Percentiles rank a stretch among this genome's conserved stretches.
Evolutionary conservation across 2,329 filamentous ascomycete genomes (phyloP).

Genomic region (Tolypocladium inflatum): DNA sequence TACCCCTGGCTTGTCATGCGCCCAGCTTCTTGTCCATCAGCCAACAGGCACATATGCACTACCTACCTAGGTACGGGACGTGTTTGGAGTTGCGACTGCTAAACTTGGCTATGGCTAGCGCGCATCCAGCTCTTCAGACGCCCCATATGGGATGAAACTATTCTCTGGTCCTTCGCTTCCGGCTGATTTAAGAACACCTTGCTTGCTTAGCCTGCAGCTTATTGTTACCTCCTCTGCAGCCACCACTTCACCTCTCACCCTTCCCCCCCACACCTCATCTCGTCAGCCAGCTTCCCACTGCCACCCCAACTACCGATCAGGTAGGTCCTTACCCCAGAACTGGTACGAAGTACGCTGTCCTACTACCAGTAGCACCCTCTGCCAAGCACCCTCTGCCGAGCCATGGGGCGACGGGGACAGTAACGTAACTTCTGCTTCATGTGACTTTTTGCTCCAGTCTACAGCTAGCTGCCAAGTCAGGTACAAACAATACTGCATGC

Average conservation of each 20-base stretch:
- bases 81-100: too few species aligned
- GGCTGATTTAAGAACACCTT: neutral
- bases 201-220: neutral
- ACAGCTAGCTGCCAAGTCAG: conserved; percentile 4
- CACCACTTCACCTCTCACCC: neutral
- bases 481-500: neutral
- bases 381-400: neutral
- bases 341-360: too few species aligned
- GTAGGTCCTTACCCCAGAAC: neutral
- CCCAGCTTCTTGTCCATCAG: too few species aligned
- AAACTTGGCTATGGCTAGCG: too few species aligned
- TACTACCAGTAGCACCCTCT: too few species aligned
- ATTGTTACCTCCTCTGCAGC: too few species aligned
- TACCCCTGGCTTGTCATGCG: too few species aligned
- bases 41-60: too few species aligned
- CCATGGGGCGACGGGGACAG: neutral
- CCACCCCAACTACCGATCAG: neutral
- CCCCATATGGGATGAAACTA: too few species aligned
- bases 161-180: too few species aligned
- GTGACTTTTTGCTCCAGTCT: conserved; percentile 5
- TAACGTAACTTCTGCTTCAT: conserved; percentile 3
- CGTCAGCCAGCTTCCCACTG: neutral
- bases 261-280: neutral
- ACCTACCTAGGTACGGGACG: too few species aligned
- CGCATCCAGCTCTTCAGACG: too few species aligned